These are phyloP conservation scores for Phaeophleospora eucalypticola DNA, from an alignment of 2,329 filamentous ascomycete species.

Conservation along the genomic window DNA sequence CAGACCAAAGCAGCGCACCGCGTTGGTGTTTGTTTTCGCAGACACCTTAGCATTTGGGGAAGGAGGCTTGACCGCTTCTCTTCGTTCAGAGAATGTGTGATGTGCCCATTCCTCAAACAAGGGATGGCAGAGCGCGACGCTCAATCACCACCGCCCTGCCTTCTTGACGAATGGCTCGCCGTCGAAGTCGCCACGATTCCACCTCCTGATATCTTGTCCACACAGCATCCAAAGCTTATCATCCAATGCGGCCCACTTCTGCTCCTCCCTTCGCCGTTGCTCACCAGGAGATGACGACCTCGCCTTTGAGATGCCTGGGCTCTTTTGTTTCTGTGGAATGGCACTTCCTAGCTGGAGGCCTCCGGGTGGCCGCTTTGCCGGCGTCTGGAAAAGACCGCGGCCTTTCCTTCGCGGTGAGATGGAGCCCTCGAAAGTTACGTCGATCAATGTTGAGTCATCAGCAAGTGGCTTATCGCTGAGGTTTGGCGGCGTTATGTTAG, in stretches of 20 bases:
- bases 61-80: too few relatives aligned
- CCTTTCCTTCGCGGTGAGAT: conserved; percentile 25
- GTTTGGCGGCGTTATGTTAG: conserved; percentile 28
- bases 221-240: conserved; percentile 31
- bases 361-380: conserved; percentile 2
- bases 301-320: conserved; percentile 10
- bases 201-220: conserved; percentile 30
- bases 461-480: conserved; percentile 22
- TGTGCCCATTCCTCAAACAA: too few relatives aligned
- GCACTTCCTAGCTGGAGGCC: conserved; percentile 6
- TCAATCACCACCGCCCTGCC: conserved; percentile 29
- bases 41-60: too few relatives aligned
- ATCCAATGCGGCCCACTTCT: conserved; percentile 19
- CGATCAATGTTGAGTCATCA: conserved; percentile 23
- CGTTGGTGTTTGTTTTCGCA: too few relatives aligned
- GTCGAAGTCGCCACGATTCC: conserved; percentile 36
- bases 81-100: too few relatives aligned
- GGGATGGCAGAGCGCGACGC: background rate
- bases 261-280: conserved; percentile 15
- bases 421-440: conserved; percentile 13
- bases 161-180: conserved; percentile 26
- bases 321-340: conserved; percentile 3
- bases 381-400: conserved; percentile 14
- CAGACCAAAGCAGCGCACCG: too few relatives aligned
- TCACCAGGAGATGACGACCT: conserved; percentile 17